Base-by-base conservation (phyloP, 768 basidiomycete genomes). In the Sutorius australiensis region DNA sequence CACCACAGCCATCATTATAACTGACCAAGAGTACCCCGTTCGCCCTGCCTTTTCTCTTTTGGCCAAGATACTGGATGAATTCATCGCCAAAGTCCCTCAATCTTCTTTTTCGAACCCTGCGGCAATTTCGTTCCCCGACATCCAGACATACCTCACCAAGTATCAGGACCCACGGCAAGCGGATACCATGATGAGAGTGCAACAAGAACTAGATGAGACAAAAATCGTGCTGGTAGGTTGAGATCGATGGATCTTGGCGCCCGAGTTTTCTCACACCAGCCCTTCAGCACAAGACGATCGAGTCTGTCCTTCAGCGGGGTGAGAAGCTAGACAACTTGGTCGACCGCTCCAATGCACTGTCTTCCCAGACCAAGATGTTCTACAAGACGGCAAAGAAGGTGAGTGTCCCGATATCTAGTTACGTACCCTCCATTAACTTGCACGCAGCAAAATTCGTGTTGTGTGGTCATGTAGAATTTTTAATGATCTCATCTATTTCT, bases 321-420 rank as follows among this genome's bases (percentile, higher is more conserved):
- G 95, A 98, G 80, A 94, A 92, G 73, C 78, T 99, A 41, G 94
- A 98, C 70, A 92, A 92, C 69, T 77, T 98, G 9, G 95, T 98
- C 12, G 95, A 98, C 63, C 82, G 95, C 36, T 97, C 94, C 51
- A 86, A 90, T 65, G 86, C 87, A 32, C 72, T 98, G 50, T 92
- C 92, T 36, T 75, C 82, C 14, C 92, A 94, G 74, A 92, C 84
- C 73, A 98, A 98, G 84, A 89, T 92, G 87, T 99, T 99, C 69
- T 98, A 98, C 78, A 97, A 98, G 87, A 97, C 95, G 8, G 93
- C 95, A 2, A 98, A 98, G 88, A 95, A 95, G 88, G 95, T 93
- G 50, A 47, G 80, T 64, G 3, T 11, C 17, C 46, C 17, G 17
- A 10, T 24, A 13, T 41, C 5, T 13, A 28, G 44, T 53, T 16